These are phyloP conservation scores for Phytophthora lateralis DNA, from an alignment of 352 stramenopile genomes.

Conservation along the genomic window DNA sequence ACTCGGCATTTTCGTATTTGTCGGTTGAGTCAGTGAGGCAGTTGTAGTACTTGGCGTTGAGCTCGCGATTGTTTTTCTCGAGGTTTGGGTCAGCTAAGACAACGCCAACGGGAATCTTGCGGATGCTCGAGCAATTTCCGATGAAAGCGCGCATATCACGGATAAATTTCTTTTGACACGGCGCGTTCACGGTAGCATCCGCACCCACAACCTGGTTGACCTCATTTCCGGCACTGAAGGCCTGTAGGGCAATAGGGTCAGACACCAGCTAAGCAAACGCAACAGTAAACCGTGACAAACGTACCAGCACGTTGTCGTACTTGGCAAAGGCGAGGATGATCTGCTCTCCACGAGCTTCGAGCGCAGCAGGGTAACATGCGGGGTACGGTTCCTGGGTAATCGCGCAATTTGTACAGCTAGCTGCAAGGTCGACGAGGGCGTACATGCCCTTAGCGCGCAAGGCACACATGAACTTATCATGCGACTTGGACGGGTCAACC, in stretches of 20 bases:
- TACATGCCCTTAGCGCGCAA: slow-evolving; percentile 78
- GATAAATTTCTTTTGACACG: slow-evolving; percentile 92
- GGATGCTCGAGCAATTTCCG: slow-evolving; percentile 50
- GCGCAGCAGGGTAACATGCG: slow-evolving; percentile 52
- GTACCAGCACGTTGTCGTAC: slow-evolving; percentile 82
- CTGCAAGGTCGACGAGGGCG: slow-evolving; percentile 66
- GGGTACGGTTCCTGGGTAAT: slow-evolving; percentile 60
- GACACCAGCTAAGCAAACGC: neutral
- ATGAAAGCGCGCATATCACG: slow-evolving; percentile 83
- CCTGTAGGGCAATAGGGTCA: slow-evolving; percentile 7
- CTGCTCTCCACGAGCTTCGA: slow-evolving; percentile 75
- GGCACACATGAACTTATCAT: slow-evolving; percentile 90
- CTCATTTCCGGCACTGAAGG: slow-evolving; percentile 84
- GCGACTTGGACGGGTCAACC: slow-evolving; percentile 80
- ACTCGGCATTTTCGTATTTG: slow-evolving; percentile 74
- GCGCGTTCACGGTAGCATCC: slow-evolving; percentile 53
- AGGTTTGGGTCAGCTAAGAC: slow-evolving; percentile 59
- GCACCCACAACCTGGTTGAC: slow-evolving; percentile 67
- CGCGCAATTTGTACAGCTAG: slow-evolving; percentile 58
- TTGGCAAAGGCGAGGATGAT: slow-evolving; percentile 85
- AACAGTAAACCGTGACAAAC: neutral
- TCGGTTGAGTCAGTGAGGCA: slow-evolving; percentile 70
- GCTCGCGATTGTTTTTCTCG: slow-evolving; percentile 45
- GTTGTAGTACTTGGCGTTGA: slow-evolving; percentile 86
- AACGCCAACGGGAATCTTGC: slow-evolving; percentile 83